Evolutionary conservation across 495 filamentous ascomycete species (phyloP), one percentile per base, ranked within the genome.

Genomic region (Lentithecium fluviatile): DNA sequence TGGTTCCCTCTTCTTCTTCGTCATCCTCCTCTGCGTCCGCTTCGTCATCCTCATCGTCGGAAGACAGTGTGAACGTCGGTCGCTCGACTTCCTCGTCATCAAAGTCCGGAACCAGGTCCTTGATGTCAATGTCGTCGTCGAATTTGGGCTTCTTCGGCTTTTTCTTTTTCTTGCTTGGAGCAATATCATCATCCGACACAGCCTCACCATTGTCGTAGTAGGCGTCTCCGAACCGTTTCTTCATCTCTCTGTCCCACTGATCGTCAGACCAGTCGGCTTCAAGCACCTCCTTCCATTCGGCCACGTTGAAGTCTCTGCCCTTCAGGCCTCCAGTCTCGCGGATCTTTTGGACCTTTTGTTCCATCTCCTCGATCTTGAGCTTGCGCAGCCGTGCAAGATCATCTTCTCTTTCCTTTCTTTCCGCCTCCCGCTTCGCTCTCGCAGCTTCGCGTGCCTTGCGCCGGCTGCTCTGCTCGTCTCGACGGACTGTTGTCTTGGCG

Each of bases 101-200:
- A 68, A 95, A 97, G 58, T 94, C 90, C 1, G 91, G 91, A 38
- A 96, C 75, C 26, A 98, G 75, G 71, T 98, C 93, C 25, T 85
- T 88, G 75, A 97, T 97, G 67, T 96, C 91, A 67, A 97, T 96
- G 68, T 98, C 94, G 65, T 96, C 90, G 58, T 95, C 88, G 89
- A 91, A 98, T 55, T 85, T 89, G 19, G 94, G 94, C 79, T 98
- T 98, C 79, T 90, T 94, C 17, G 82, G 74, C 58, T 83, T 85
- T 59, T 82, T 84, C 64, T 80, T 82, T 62, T 76, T 77, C 67
- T 82, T 83, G 32, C 66, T 66, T 11, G 19, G 72, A 1, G 63
- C 74, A 19, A 77, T 77, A n/a, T 71, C 78, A 24, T 40, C 46
- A 0, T 69, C 70, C 4, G 38, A 71, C 2, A 59, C 77, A 4